A percentile compares a stretch with the other conserved stretches of the same genome.
phyloP scores from a whole-genome alignment of 495 filamentous ascomycete species.

The Cercophora samala region DNA sequence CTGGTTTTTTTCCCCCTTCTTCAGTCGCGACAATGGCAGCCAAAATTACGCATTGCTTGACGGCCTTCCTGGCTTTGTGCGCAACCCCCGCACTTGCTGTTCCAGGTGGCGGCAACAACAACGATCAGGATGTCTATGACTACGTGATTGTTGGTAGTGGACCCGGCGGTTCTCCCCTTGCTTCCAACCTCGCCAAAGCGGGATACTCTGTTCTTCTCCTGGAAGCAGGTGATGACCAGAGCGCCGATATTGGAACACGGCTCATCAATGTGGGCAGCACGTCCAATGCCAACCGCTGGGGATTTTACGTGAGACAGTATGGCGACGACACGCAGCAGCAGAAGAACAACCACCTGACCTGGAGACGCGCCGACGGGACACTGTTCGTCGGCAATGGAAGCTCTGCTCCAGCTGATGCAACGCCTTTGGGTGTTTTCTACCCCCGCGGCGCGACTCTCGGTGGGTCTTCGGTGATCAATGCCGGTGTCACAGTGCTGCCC shows the following conservation, averaged over 20 bases:
- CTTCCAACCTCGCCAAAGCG: slow-evolving; percentile 52
- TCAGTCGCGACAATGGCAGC: background rate
- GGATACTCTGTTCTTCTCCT: slow-evolving; percentile 54
- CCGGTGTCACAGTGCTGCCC: slow-evolving; percentile 37
- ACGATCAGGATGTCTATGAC: slow-evolving; percentile 40
- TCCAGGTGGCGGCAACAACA: background rate
- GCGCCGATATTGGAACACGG: slow-evolving; percentile 33
- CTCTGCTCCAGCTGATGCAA: slow-evolving; percentile 38
- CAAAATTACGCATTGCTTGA: background rate
- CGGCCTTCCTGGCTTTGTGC: background rate
- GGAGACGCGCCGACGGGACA: slow-evolving; percentile 28
- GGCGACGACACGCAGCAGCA: slow-evolving; percentile 28
- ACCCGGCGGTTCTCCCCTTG: slow-evolving; percentile 56
- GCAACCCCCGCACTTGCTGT: background rate
- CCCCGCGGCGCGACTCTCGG: slow-evolving; percentile 48
- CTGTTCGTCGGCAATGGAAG: slow-evolving; percentile 32
- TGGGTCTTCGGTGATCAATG: slow-evolving; percentile 47
- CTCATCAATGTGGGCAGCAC: slow-evolving; percentile 23
- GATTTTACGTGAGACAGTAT: slow-evolving; percentile 42
- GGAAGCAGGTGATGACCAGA: slow-evolving; percentile 58
- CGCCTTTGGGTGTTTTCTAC: slow-evolving; percentile 46
- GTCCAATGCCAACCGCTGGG: slow-evolving; percentile 37
- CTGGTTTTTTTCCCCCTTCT: background rate
- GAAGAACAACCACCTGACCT: slow-evolving; percentile 39
- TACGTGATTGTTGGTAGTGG: slow-evolving; percentile 60